A percentile compares a stretch with the other conserved stretches of the same genome.
These are phyloP conservation scores for Pythium volutum DNA, from an alignment of 352 stramenopile genomes.

Conservation along the genomic window DNA sequence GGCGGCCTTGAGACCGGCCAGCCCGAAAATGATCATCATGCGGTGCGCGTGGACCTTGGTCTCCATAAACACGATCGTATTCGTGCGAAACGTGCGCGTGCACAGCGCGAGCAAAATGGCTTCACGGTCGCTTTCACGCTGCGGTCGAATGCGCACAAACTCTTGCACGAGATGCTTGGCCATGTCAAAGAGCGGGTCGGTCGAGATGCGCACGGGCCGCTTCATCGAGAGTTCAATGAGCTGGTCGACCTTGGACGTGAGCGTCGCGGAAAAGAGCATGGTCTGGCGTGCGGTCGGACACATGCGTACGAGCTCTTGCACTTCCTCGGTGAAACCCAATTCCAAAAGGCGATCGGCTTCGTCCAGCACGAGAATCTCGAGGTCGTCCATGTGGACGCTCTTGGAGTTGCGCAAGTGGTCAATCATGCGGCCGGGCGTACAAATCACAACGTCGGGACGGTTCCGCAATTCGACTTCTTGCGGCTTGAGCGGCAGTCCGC, in stretches of 20 bases:
- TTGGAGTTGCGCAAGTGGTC: constrained; percentile 98
- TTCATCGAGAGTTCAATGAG: constrained; percentile 97
- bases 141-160: constrained; percentile 95
- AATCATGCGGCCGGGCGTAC: constrained; percentile 97
- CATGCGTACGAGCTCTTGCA: constrained; percentile 94
- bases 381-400: constrained; percentile 96
- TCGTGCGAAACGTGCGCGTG: constrained; percentile 93
- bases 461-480: constrained; percentile 96
- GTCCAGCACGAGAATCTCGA: constrained; percentile 96
- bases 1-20: constrained; percentile 95
- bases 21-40: constrained; percentile 95
- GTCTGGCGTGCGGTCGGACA: constrained; percentile 96
- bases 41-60: constrained; percentile 96
- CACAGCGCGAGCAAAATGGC: constrained; percentile 95
- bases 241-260: constrained; percentile 97
- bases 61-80: constrained; percentile 99
- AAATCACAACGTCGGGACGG: constrained; percentile 96
- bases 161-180: constrained; percentile 96
- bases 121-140: constrained; percentile 92
- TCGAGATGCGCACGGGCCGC: constrained; percentile 93
- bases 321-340: constrained; percentile 98
- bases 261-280: constrained; percentile 98
- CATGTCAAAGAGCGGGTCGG: constrained; percentile 94
- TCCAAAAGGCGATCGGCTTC: constrained; percentile 96
- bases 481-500: constrained; percentile 85